A percentile compares a stretch with the other conserved stretches of the same genome.
phyloP scores from a whole-genome alignment of 306 rosid genomes.

The Quercus gilva region DNA sequence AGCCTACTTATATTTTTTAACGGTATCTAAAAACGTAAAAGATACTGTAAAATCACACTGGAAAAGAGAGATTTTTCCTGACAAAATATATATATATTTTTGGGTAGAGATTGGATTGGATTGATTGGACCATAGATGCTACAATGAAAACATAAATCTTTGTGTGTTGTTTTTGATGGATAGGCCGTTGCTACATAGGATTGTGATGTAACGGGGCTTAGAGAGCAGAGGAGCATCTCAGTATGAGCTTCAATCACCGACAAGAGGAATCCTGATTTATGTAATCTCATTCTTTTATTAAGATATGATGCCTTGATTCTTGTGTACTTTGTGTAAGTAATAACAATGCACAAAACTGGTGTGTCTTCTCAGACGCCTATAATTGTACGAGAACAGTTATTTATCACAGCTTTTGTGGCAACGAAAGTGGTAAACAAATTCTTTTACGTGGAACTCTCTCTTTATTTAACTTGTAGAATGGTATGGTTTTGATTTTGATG shows the following conservation, averaged over 20 bases:
- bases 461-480: no score
- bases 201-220: slow-evolving; percentile 16
- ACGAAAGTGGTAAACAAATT: no score
- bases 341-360: no score
- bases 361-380: no score
- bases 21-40: no score
- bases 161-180: slow-evolving; percentile 19
- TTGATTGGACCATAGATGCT: slow-evolving; percentile 26
- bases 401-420: no score
- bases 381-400: no score
- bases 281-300: neutral
- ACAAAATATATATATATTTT: neutral
- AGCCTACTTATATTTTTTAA: no score
- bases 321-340: neutral
- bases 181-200: slow-evolving; percentile 24
- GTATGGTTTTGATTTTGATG: no score
- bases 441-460: no score
- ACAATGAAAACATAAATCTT: neutral
- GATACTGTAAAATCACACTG: no score
- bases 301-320: neutral
- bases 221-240: neutral
- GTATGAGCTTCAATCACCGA: slow-evolving; percentile 29
- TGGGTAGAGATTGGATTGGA: neutral
- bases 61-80: neutral
- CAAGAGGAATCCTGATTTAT: neutral